Evolutionary conservation across 129 eudicot species (phyloP), one percentile per base, ranked within the genome.

Genomic region (Glebionis coronaria): DNA sequence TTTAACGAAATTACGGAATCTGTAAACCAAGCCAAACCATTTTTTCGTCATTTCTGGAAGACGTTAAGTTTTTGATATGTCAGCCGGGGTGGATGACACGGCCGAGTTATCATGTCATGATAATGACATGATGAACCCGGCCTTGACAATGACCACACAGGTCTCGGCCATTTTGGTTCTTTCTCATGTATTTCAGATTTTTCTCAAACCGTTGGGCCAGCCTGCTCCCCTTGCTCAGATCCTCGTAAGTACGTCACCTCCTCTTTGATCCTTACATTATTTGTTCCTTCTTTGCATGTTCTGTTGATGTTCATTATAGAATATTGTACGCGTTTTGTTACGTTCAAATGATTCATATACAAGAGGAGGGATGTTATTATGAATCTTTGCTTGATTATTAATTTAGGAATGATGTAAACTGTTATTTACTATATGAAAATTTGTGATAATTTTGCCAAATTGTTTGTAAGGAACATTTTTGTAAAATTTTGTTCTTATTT

Each of bases 141-240:
- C 91, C 27, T 63, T 88, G 29, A 70, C 91, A 5, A 83, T 88
- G 96, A 90, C 95, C 4, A 65, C 87, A 4, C 98, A 92, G 77
- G 81, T 83, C 61, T 82, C 89, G 18, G 82, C 86, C 84, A 82
- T 88, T 76, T 81, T 92, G 53, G 93, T 90, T 53, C 78, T 92
- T 47, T 92, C 98, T 16, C 98, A 92, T 67, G 72, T 87, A 56
- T 82, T 84, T 58, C 96, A 88, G 72, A 80, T 92, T 38, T 68
- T 81, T 63, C 88, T 92, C 63, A 88, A 78, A 74, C 88, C 94
- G 8, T 64, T 92, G 27, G 93, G 96, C 55, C 87, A 78, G 56
- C 91, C 98, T 4, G 85, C 79, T 5, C 95, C 98, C 49, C 70
- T 88, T 64, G 91, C 96, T 70, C 98, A 92, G 70, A 81, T 92